Evolutionary conservation across 1,284 basidiomycete species (phyloP).

Genomic region (Rhodotorula glutinis): DNA sequence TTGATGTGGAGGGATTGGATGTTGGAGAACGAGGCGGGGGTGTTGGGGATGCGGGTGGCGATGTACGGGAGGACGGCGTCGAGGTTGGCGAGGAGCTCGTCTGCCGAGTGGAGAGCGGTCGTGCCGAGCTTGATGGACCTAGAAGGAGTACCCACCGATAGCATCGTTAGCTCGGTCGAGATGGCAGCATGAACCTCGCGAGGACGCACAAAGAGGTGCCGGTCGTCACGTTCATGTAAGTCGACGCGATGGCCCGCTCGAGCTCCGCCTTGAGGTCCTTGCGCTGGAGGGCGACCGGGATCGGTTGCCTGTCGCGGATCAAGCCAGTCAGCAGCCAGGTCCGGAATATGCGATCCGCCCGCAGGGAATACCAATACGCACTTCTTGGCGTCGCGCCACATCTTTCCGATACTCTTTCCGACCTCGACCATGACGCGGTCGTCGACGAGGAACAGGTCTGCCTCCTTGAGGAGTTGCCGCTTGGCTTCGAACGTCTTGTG

Average conservation of each 20-base stretch:
- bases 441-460: slow-evolving; percentile 89
- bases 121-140: slow-evolving; percentile 83
- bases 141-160: no score
- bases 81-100: slow-evolving; percentile 76
- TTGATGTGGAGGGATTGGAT: slow-evolving; percentile 88
- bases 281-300: slow-evolving; percentile 78
- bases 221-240: slow-evolving; percentile 87
- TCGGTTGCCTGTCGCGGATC: slow-evolving; percentile 68
- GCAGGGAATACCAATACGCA: no score
- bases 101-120: slow-evolving; percentile 63
- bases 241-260: slow-evolving; percentile 82
- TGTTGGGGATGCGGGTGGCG: slow-evolving; percentile 60
- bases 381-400: slow-evolving; percentile 95
- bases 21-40: slow-evolving; percentile 52
- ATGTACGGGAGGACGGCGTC: slow-evolving; percentile 74
- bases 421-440: slow-evolving; percentile 82
- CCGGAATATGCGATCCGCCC: no score
- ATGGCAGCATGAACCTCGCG: no score
- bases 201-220: slow-evolving; percentile 63
- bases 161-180: no score
- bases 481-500: slow-evolving; percentile 90
- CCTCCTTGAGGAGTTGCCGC: slow-evolving; percentile 76
- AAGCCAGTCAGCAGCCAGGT: slow-evolving; percentile 4
- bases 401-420: slow-evolving; percentile 80
- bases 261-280: slow-evolving; percentile 87